Conservation (phyloP, 495 filamentous ascomycete genomes). For the Neurospora sp. region DNA sequence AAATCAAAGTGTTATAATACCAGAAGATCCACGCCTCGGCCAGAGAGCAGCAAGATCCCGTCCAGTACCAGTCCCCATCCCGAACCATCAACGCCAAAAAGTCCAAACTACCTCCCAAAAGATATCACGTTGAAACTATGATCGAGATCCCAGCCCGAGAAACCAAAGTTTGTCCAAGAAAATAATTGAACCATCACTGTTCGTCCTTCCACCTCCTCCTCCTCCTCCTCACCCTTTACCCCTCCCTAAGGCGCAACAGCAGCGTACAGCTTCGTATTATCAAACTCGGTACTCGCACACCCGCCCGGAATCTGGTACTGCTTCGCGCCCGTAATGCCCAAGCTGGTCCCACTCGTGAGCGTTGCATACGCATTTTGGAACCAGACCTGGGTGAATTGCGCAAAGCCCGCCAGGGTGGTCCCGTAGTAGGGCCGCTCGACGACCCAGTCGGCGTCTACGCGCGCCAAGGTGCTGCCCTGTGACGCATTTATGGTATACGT, state of each 20-base stretch:
- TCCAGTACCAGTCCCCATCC: background rate
- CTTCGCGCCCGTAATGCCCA: constrained; percentile 16
- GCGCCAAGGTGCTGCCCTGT: constrained; percentile 9
- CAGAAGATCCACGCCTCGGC: background rate
- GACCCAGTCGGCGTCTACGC: constrained; percentile 22
- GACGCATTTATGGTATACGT: constrained; percentile 6
- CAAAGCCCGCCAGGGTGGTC: constrained; percentile 10
- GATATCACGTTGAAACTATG: background rate
- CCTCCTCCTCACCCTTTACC: background rate
- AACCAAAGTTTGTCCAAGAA: background rate
- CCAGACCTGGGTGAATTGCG: constrained; percentile 18
- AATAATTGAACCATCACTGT: background rate
- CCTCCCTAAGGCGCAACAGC: background rate
- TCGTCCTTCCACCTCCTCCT: background rate
- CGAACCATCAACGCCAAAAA: background rate
- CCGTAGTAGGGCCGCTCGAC: constrained; percentile 20
- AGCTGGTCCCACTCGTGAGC: background rate
- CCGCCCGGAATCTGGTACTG: constrained; percentile 17
- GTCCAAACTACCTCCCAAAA: background rate
- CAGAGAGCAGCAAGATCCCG: background rate
- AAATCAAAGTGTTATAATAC: background rate
- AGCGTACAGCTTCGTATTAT: constrained; percentile 1
- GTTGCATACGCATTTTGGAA: constrained; percentile 17
- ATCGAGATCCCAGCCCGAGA: background rate
- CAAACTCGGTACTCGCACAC: constrained; percentile 13